A percentile compares a stretch with the other conserved stretches of the same genome.
Conservation (phyloP, 2,329 filamentous ascomycete species). For the Fusarium penzigii region DNA sequence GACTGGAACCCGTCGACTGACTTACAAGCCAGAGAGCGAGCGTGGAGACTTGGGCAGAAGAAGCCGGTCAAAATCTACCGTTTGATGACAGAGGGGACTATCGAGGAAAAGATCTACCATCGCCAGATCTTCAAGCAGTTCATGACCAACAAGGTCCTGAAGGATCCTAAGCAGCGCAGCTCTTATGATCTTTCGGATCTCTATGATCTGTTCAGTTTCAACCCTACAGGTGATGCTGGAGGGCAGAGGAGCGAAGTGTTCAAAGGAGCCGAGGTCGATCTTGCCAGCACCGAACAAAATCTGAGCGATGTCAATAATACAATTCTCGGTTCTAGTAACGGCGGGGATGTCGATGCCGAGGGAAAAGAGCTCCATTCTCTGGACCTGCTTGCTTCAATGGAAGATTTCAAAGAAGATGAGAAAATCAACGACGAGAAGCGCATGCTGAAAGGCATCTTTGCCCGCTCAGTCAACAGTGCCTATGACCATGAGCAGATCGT, state of each 20-base stretch:
- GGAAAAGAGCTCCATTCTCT: slow-evolving; percentile 51
- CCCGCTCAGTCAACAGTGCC: slow-evolving; percentile 84
- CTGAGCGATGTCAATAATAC: background rate
- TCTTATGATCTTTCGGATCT: slow-evolving; percentile 88
- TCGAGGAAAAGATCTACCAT: slow-evolving; percentile 99
- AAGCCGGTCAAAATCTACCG: slow-evolving; percentile 94
- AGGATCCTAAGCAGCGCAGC: slow-evolving; percentile 89
- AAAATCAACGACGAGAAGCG: slow-evolving; percentile 65
- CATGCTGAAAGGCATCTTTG: slow-evolving; percentile 87
- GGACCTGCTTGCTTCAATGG: slow-evolving; percentile 62
- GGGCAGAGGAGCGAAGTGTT: slow-evolving; percentile 88
- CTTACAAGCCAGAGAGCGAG: slow-evolving; percentile 89
- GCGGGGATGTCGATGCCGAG: slow-evolving; percentile 13
- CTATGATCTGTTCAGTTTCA: slow-evolving; percentile 82
- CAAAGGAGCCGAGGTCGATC: slow-evolving; percentile 74
- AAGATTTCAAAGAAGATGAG: slow-evolving; percentile 60
- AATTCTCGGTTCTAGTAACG: slow-evolving; percentile 11
- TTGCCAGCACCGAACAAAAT: slow-evolving; percentile 17
- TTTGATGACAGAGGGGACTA: slow-evolving; percentile 96
- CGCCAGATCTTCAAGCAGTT: slow-evolving; percentile 99
- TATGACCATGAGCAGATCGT: slow-evolving; percentile 93
- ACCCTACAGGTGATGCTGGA: slow-evolving; percentile 50
- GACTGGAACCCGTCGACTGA: slow-evolving; percentile 99
- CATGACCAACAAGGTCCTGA: slow-evolving; percentile 92
- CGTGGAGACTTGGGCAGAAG: slow-evolving; percentile 95